Evolutionary conservation across 345 rosid genomes (phyloP).

Genomic region (Linum lewisii): DNA sequence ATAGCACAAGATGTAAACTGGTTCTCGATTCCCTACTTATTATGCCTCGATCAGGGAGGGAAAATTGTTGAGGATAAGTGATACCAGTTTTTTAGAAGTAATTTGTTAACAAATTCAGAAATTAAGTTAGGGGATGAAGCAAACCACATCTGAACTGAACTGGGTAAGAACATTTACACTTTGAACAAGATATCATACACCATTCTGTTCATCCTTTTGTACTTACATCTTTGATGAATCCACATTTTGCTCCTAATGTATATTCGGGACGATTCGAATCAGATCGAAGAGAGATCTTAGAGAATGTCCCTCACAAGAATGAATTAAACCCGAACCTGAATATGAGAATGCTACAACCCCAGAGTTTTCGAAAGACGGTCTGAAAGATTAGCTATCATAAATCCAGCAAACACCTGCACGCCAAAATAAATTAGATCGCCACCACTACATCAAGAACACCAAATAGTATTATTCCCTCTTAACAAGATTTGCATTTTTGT

Average conservation of each 20-base stretch:
- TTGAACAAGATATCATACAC: background rate
- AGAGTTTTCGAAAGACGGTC: constrained; percentile 69
- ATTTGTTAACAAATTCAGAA: no score
- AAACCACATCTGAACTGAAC: background rate
- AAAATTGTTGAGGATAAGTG: no score
- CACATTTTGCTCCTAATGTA: background rate
- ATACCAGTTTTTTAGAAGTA: no score
- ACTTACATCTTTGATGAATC: background rate
- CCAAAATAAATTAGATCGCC: constrained; percentile 1
- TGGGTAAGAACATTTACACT: background rate
- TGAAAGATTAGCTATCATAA: constrained; percentile 76
- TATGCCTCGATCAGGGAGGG: no score
- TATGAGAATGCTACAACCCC: constrained; percentile 45
- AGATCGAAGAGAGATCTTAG: background rate
- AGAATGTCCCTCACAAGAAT: background rate
- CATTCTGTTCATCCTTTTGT: background rate
- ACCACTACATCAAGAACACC: background rate
- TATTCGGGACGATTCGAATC: background rate
- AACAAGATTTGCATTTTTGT: background rate
- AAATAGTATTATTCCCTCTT: background rate
- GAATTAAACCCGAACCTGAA: background rate
- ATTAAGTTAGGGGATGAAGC: no score
- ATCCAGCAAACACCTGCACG: constrained; percentile 86
- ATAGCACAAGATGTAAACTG: no score
- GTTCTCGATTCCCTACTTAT: no score